Evolutionary conservation across 2,329 filamentous ascomycete species (phyloP), one percentile per base, ranked within the genome.

Genomic region (Stachybotrys chlorohalonatus): DNA sequence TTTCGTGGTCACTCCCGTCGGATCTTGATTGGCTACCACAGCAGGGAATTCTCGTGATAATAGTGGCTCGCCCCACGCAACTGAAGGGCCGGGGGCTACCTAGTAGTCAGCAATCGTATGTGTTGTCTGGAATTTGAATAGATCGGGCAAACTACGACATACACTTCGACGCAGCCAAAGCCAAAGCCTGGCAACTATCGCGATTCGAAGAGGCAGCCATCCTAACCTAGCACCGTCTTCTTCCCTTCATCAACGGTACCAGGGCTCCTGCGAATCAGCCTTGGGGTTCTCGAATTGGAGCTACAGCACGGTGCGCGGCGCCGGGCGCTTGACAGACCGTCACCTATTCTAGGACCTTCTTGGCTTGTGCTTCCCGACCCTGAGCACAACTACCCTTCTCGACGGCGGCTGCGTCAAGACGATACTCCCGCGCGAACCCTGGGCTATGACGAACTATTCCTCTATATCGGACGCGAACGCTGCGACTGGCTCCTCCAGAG

Each of bases 391-490:
- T 13, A 42, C 13, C 36, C 36, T 13, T 42, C 36, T 9, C 36
- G 36, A 42, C 36, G 13, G 36, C 36, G 36, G 36, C 36, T 13
- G 36, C 36, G 13, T 42, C 36, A 42, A 2, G 36, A 42, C 36
- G 13, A 9, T 42, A 9, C 36, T 9, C 36, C 36, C 36, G 9
- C 36, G 5, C 36, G 9, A 42, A 42, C 36, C 8, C 36, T 42
- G 36, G 50, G 70, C 69, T 72, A 83, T 83, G 80, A 75, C 77
- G 66, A 77, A 75, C 60, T 82, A 83, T 65, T 76, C 74, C 53
- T 76, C 75, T 54, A 77, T 82, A 57, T 66, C 75, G 67, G 70
- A 78, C 76, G 76, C 71, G 66, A 73, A 66, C 64, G 66, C 69
- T 67, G 69, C 71, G 59, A 64, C 68, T 58, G 64, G 63, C 55